A percentile compares a stretch with the other conserved stretches of the same genome.
Evolutionary conservation across 352 stramenopile species (phyloP).

Genomic region (Pythium biforme): DNA sequence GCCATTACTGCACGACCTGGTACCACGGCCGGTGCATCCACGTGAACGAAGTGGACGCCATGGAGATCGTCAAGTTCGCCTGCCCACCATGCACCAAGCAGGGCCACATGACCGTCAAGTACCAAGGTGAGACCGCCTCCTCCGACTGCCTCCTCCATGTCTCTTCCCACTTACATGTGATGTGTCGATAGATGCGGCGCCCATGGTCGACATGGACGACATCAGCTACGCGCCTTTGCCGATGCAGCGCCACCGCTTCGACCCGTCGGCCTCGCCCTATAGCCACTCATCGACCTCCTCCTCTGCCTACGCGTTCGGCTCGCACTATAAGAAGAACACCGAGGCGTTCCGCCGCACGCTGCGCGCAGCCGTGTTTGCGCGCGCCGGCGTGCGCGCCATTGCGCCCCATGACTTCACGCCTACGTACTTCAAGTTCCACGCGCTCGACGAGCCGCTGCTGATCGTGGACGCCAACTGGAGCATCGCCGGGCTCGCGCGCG

Average conservation of each 20-base stretch:
- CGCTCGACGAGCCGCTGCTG: constrained; percentile 50
- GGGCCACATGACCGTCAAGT: constrained; percentile 39
- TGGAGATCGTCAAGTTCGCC: constrained; percentile 56
- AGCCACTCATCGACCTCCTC: constrained; percentile 7
- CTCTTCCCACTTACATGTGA: not conserved
- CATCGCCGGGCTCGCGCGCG: constrained; percentile 27
- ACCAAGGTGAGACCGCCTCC: constrained; percentile 30
- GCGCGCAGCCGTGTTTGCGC: constrained; percentile 43
- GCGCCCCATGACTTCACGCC: constrained; percentile 28
- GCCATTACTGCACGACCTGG: constrained; percentile 66
- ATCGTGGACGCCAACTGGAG: constrained; percentile 37
- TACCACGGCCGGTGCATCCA: constrained; percentile 55
- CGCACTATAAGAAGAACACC: constrained; percentile 46
- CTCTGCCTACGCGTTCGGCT: constrained; percentile 21
- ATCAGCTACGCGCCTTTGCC: constrained; percentile 46
- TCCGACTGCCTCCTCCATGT: not conserved
- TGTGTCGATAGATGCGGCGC: constrained; percentile 13
- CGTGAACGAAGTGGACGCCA: constrained; percentile 54
- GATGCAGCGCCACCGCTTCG: constrained; percentile 37
- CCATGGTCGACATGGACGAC: constrained; percentile 25
- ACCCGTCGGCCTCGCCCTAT: constrained; percentile 20
- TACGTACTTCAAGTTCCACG: constrained; percentile 41
- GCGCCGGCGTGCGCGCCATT: constrained; percentile 47
- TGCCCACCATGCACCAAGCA: constrained; percentile 46
- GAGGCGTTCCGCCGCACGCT: constrained; percentile 51